phyloP scores from a whole-genome alignment of 306 rosid species.

The Lithocarpus polystachyus region DNA sequence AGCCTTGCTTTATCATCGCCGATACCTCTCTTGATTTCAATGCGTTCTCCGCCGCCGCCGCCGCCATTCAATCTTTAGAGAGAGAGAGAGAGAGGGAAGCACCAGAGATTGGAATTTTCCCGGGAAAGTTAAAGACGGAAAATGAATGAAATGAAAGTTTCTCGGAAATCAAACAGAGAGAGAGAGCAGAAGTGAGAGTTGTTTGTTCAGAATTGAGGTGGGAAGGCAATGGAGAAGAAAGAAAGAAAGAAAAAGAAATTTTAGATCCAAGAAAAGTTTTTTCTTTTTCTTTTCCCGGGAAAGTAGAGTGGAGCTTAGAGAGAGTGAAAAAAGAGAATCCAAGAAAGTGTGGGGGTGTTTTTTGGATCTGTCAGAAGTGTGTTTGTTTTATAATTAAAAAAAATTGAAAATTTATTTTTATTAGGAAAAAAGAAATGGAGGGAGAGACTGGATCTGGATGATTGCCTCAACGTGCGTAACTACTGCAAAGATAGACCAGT shows the following conservation, averaged over 20 bases:
- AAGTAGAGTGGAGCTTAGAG: not conserved
- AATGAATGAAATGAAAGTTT: not conserved
- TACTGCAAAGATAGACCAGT: no score
- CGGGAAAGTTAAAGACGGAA: no score
- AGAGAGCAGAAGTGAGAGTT: not conserved
- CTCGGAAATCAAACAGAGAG: not conserved
- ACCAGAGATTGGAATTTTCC: no score
- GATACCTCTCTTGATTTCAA: constrained; percentile 72
- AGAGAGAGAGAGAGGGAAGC: not conserved
- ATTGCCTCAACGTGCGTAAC: no score
- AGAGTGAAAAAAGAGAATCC: constrained; percentile 25
- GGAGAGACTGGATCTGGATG: not conserved
- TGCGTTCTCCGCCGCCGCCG: constrained; percentile 58
- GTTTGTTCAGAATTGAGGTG: no score
- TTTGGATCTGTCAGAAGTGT: no score
- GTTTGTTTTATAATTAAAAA: no score
- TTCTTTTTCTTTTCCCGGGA: not conserved
- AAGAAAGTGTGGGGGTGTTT: not conserved
- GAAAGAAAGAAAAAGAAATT: no score
- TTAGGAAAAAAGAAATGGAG: not conserved
- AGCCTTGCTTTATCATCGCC: constrained; percentile 78
- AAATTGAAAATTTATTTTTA: no score
- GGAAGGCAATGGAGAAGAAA: no score
- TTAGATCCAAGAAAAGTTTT: no score
- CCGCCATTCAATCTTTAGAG: constrained; percentile 8